Base-by-base conservation (phyloP, 164 flowering plant genomes). In the Annona cherimola region DNA sequence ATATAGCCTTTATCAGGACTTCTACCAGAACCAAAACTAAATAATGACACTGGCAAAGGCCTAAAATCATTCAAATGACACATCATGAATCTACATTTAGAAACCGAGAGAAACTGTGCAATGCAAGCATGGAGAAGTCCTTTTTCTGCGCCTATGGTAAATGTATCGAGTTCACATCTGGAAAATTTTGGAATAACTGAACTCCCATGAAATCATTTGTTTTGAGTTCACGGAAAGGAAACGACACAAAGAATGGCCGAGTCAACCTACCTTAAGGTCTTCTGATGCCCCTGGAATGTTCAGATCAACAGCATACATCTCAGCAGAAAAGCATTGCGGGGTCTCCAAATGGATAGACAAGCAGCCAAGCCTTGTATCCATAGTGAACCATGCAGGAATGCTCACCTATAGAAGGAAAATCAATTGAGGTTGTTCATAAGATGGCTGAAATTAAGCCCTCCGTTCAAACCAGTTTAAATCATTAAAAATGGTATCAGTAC, bases 251-350 rank as follows among this genome's bases (percentile, higher is more conserved):
- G 35, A 61, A 4, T n/a, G 26, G 40, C 11, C 35, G 35, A 45
- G 65, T 64, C 20, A 0, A 57, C 54, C 66, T 72, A 94, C 99
- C 98, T 95, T 95, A 79, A 91, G 94, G 79, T 95, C 99, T 78
- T 95, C 99, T 66, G 95, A 87, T 76, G 90, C 88, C 69, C 89
- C 97, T 54, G 77, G 57, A 75, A 92, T 92, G 73, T 84, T 84
- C 40, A 95, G 90, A 76, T 95, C 99, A 71, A 80, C 87, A 74
- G 98, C 91, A 80, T 95, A 95, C 98, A 93, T 95, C 81, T 95
- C 99, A 2, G 99, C 99, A 46, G 91, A 87, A 83, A 95, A 95
- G 83, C 98, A 95, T 76, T 93, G 99, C 20, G 99, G 98, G 8
- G 98, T 89, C 4, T 96, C 99, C 84, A 96, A 83, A 85, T 96